Conservation (phyloP, 2,329 filamentous ascomycete species). For the Clonostachys chloroleuca region DNA sequence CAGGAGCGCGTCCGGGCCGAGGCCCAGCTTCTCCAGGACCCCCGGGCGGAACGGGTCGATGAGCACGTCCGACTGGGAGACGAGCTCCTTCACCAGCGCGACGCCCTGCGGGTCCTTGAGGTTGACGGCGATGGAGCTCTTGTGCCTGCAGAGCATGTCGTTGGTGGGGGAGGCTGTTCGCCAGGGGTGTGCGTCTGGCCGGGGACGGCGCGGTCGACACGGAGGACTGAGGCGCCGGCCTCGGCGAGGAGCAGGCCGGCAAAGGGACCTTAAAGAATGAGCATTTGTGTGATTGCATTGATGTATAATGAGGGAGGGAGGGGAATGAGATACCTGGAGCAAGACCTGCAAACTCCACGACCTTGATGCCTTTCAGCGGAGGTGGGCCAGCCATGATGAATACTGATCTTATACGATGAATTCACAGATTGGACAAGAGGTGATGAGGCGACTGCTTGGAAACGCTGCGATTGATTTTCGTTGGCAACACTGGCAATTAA, state of each 20-base stretch:
- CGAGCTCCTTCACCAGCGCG: constrained; percentile 60
- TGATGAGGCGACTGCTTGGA: no score
- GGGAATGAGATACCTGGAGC: constrained; percentile 48
- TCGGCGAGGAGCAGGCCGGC: constrained; percentile 86
- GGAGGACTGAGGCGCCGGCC: constrained; percentile 82
- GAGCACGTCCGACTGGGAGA: constrained; percentile 72
- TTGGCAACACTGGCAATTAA: no score
- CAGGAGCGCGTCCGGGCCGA: constrained; percentile 67
- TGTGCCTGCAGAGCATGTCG: constrained; percentile 77
- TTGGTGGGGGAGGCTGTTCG: constrained; percentile 35
- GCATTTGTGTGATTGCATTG: background rate
- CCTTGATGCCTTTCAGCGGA: constrained; percentile 45
- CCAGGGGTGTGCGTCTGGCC: constrained; percentile 29
- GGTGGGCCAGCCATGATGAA: constrained; percentile 18
- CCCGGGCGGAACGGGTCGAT: constrained; percentile 94
- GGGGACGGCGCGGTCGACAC: constrained; percentile 66
- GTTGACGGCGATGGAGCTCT: constrained; percentile 75
- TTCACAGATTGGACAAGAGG: no score
- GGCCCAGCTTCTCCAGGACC: constrained; percentile 78
- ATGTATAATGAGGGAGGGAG: background rate
- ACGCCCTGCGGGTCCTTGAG: constrained; percentile 65
- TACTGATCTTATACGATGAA: background rate
- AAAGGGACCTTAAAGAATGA: constrained; percentile 64
- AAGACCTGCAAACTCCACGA: constrained; percentile 56
- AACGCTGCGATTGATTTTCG: no score